phyloP scores from a whole-genome alignment of 2,329 filamentous ascomycete species.

The Talaromyces sp. region DNA sequence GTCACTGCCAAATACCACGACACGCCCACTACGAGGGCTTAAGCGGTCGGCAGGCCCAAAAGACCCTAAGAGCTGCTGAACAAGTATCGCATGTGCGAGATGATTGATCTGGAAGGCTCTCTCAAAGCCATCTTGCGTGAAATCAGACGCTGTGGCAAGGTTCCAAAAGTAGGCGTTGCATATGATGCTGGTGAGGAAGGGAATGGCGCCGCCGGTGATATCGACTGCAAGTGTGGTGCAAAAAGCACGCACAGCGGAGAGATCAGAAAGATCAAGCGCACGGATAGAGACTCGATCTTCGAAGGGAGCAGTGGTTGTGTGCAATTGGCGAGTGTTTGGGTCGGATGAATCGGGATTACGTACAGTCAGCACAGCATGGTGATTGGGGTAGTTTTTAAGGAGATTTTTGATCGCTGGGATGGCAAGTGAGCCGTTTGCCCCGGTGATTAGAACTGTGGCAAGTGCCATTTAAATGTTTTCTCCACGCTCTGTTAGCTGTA shows the following conservation, averaged over 20 bases:
- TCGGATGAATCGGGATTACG: not conserved
- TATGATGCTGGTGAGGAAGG: constrained; percentile 8
- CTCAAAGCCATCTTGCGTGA: constrained; percentile 9
- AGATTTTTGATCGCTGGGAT: constrained; percentile 11
- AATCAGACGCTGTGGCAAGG: not conserved
- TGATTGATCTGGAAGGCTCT: constrained; percentile 14
- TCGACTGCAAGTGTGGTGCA: not conserved
- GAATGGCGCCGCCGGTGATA: constrained; percentile 4
- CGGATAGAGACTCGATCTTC: not conserved
- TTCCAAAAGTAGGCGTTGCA: constrained; percentile 18
- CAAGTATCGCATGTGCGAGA: constrained; percentile 10
- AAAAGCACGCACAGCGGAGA: constrained; percentile 5
- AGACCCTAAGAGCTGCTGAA: constrained; percentile 7
- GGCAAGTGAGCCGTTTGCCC: constrained; percentile 10
- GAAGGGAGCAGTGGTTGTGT: not conserved
- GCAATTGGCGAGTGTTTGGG: not conserved
- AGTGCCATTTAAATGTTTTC: no score
- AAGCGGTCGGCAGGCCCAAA: not conserved
- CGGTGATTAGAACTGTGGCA: no score
- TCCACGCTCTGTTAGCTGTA: no score
- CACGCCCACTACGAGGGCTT: not conserved
- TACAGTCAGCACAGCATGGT: constrained; percentile 6
- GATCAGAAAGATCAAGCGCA: constrained; percentile 1
- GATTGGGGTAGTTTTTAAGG: not conserved
- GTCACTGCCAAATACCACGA: constrained; percentile 12